Evolutionary conservation across 228 moss, liverwort and hornwort genomes (phyloP), one percentile per base, ranked within the genome.

Genomic region (Sphagnum fallax): DNA sequence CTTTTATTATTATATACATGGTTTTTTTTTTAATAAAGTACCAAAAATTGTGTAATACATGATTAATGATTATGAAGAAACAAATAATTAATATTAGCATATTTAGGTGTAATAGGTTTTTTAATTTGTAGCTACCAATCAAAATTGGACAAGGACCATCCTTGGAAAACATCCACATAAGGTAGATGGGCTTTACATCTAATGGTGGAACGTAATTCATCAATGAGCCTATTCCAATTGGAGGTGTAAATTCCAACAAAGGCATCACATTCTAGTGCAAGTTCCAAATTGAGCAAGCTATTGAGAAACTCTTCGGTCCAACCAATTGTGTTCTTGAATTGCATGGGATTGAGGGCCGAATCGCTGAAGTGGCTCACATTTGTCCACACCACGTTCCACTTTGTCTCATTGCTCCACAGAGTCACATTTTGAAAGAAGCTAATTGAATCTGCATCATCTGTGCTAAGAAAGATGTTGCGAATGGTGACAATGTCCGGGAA

Each of bases 281-380:
- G 52, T 52, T 80, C 64, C 62, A 83, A 73, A 13, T 57, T 80
- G 3, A 83, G 49, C 5, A 83, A 50, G 6, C 79, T 58, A 0
- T 80, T 83, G 9, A 80, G 55, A 72, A 79, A 83, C 0, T 83
- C 83, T 6, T 77, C 67, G 8, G 60, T 51, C 77, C 79, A 80
- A 0, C 76, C 73, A 0, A 83, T 49, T 7, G 0, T 6, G 6
- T 10, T 14, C 0, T 72, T 74, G 5, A 83, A 77, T 7, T 69
- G 51, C 3, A 72, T 67, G 0, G 5, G 69, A 7, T 72, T 64
- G 0, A 49, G 62, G 0, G 9, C n/a, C 0, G 10, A 63, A 0
- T 65, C 66, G 0, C 6, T 48, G 49, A 74, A 73, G 4, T 79
- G 63, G 0, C 5, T 55, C 49, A 83, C 79, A 0, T 64, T 4